phyloP scores from a whole-genome alignment of 768 basidiomycete genomes.

The Leccinum truebloodii region DNA sequence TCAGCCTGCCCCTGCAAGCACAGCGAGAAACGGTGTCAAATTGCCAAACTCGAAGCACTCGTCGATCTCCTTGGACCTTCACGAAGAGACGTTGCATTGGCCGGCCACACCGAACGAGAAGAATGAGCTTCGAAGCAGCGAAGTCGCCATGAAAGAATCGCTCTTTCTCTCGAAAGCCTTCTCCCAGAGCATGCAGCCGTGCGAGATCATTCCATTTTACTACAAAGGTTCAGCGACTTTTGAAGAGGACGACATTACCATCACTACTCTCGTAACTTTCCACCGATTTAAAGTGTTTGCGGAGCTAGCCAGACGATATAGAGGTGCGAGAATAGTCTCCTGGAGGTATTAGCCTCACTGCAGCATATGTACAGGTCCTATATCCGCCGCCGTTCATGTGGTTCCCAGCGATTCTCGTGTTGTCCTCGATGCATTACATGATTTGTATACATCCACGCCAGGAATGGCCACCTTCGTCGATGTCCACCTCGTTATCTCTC shows the following conservation, averaged over 20 bases:
- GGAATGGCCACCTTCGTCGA: slow-evolving; percentile 73
- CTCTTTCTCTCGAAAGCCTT: slow-evolving; percentile 71
- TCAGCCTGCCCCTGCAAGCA: background rate
- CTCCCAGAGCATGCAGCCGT: slow-evolving; percentile 67
- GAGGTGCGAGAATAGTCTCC: slow-evolving; percentile 47
- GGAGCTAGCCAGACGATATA: slow-evolving; percentile 73
- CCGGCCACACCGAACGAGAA: slow-evolving; percentile 5
- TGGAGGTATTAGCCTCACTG: background rate
- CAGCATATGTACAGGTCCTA: slow-evolving; percentile 56
- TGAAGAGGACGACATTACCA: slow-evolving; percentile 70
- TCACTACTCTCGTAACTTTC: slow-evolving; percentile 82
- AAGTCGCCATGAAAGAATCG: slow-evolving; percentile 43
- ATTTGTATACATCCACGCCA: slow-evolving; percentile 65
- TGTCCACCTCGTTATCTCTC: slow-evolving; percentile 82
- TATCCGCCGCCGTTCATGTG: slow-evolving; percentile 83
- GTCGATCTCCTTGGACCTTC: slow-evolving; percentile 3
- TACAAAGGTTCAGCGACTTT: slow-evolving; percentile 63
- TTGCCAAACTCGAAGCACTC: slow-evolving; percentile 3
- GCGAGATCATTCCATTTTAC: slow-evolving; percentile 78
- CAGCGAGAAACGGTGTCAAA: background rate
- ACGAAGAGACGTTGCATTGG: slow-evolving; percentile 27
- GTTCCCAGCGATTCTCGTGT: slow-evolving; percentile 41
- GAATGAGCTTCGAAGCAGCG: background rate
- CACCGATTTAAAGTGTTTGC: slow-evolving; percentile 74
- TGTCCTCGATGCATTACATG: slow-evolving; percentile 63